Conservation (phyloP, 257 asterid genomes). For the Solanum etuberosum region DNA sequence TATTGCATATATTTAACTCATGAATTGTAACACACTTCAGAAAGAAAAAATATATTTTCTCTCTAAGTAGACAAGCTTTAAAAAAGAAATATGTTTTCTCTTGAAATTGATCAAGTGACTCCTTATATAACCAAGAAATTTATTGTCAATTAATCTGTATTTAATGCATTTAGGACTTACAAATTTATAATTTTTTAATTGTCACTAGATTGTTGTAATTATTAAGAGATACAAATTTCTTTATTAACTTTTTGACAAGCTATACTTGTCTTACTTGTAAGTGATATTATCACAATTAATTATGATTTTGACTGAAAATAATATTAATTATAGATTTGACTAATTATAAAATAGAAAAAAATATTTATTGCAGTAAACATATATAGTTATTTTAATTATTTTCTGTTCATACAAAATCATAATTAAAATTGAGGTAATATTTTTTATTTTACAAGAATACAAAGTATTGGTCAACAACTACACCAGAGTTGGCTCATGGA, state of each 20-base stretch:
- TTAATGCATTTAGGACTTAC: not conserved
- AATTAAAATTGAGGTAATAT: not conserved
- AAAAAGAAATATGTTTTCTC: not conserved
- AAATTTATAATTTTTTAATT: too few relatives aligned
- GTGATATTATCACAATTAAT: not conserved
- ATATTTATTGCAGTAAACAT: not conserved
- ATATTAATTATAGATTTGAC: not conserved
- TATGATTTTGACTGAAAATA: not conserved
- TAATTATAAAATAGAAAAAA: not conserved
- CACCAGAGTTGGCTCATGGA: not conserved
- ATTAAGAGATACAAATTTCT: not conserved
- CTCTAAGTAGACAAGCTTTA: not conserved
- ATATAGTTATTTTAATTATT: not conserved
- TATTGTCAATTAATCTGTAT: not conserved
- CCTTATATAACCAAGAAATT: not conserved
- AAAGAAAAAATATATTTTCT: not conserved
- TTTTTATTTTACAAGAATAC: not conserved
- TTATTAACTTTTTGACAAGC: not conserved
- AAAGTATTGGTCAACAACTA: not conserved
- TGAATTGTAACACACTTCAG: not conserved
- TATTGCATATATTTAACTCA: not conserved
- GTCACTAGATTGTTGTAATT: not conserved
- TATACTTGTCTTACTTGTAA: not conserved
- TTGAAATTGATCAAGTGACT: not conserved
- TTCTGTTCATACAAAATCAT: not conserved